These are phyloP conservation scores for Clathrospora elynae DNA, from an alignment of 2,329 filamentous ascomycete species.

Conservation along the genomic window DNA sequence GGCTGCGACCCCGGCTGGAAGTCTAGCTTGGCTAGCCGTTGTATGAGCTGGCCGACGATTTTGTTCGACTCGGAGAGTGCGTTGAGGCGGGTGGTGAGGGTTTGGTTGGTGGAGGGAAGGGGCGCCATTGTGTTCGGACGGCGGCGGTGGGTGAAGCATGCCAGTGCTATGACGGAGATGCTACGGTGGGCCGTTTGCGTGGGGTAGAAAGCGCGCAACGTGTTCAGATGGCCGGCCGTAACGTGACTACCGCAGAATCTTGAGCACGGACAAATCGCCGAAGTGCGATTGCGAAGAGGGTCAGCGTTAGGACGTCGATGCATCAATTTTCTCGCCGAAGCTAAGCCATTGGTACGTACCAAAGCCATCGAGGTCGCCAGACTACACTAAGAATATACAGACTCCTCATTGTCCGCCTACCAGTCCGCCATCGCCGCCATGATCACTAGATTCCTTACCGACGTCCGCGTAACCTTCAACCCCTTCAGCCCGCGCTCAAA, in stretches of 20 bases:
- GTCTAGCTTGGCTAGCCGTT: constrained; percentile 63
- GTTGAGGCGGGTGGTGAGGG: constrained; percentile 56
- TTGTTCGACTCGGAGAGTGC: constrained; percentile 61
- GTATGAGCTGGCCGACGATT: constrained; percentile 60
- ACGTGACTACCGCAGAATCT: constrained; percentile 10
- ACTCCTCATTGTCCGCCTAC: neutral
- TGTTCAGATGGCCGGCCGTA: constrained; percentile 22
- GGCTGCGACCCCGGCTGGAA: constrained; percentile 67
- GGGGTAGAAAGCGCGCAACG: constrained; percentile 17
- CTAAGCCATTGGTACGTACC: too few species aligned
- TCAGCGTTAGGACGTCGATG: constrained; percentile 4
- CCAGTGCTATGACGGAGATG: constrained; percentile 39
- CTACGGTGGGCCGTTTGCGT: constrained; percentile 30
- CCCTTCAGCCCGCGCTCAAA: constrained; percentile 82
- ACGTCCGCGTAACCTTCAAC: constrained; percentile 86
- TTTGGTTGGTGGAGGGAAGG: constrained; percentile 40
- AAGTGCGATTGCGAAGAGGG: constrained; percentile 9
- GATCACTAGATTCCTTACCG: constrained; percentile 86
- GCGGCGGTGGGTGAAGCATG: constrained; percentile 34
- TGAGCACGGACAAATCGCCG: constrained; percentile 30
- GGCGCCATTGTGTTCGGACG: constrained; percentile 42
- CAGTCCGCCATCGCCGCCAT: constrained; percentile 54
- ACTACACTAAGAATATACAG: neutral
- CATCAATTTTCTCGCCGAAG: too few species aligned
- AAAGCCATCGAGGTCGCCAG: neutral